These are phyloP conservation scores for Penicillium tannophilum DNA, from an alignment of 495 filamentous ascomycete species.

Conservation along the genomic window DNA sequence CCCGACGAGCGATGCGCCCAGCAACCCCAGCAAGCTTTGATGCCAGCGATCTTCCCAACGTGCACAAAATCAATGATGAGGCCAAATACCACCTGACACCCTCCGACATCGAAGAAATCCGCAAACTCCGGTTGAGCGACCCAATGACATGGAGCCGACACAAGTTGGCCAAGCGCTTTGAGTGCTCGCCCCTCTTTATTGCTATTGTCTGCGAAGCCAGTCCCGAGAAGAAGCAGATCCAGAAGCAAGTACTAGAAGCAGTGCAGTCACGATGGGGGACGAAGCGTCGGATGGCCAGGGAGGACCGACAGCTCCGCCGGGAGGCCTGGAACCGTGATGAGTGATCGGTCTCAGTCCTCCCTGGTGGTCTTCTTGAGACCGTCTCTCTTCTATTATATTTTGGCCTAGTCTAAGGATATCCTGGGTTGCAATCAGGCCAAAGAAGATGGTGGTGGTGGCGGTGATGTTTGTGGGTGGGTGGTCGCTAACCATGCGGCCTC, in stretches of 20 bases:
- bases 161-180: constrained; percentile 70
- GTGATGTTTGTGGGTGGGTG: neutral
- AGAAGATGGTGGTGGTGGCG: neutral
- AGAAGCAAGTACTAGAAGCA: constrained; percentile 58
- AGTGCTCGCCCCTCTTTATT: constrained; percentile 77
- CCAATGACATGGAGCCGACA: constrained; percentile 72
- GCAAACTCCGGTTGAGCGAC: constrained; percentile 64
- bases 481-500: constrained; percentile 5
- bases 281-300: constrained; percentile 67
- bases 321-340: constrained; percentile 57
- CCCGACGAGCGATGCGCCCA: constrained; percentile 59
- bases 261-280: constrained; percentile 74
- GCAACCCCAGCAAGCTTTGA: constrained; percentile 24
- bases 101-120: constrained; percentile 78
- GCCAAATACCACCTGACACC: constrained; percentile 77
- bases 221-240: constrained; percentile 50
- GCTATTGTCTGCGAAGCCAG: constrained; percentile 53
- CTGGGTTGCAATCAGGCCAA: neutral
- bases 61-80: constrained; percentile 52
- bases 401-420: neutral
- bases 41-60: constrained; percentile 53
- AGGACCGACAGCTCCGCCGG: constrained; percentile 70
- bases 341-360: constrained; percentile 20
- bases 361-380: neutral
- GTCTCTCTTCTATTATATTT: neutral